Base-by-base conservation (phyloP, 176 grass and related monocot genomes). In the Lolium rigidum region DNA sequence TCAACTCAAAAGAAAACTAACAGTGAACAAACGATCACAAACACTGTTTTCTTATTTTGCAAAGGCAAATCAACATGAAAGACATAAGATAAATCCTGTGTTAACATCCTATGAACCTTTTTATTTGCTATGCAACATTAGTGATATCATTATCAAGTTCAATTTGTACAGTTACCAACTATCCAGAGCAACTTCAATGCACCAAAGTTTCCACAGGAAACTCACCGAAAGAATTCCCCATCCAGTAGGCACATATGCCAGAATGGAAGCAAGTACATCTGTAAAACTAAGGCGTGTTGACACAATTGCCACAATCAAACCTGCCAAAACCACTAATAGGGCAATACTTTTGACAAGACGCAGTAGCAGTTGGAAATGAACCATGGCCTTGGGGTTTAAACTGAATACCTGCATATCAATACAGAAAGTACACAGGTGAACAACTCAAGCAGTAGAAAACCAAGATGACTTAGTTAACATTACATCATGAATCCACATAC, bases 191-290 rank as follows among this genome's bases (percentile, higher is more conserved):
- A 82, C 58, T 76, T 78, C 38, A 83, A 61, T 43, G 61, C 9
- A 84, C 11, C 20, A 6, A 72, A 60, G 65, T 38, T 78, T 35
- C 11, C 48, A 56, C 3, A 20, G 49, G 41, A 80, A 80, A 86
- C 93, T 95, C 84, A 95, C 93, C 78, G 86, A 92, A 90, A 95
- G 80, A 86, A 95, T 92, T 82, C 88, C 93, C 90, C 93, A 95
- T 49, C 93, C 93, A 62, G 93, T 95, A 21, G 93, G 93, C 22
- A 95, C 88, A 88, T 92, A 95, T 79, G 93, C 93, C 69, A 95
- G 67, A 79, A 95, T 80, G 63, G 78, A 87, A 80, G 93, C 84
- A 65, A 93, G 93, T 51, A 97, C 83, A 73, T 94, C 93, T 18
- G 11, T 0, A 25, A 93, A 70, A 51, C 51, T 80, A 22, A 93